Evolutionary conservation across 2,329 filamentous ascomycete species (phyloP).

Genomic region (Fusarium musae): DNA sequence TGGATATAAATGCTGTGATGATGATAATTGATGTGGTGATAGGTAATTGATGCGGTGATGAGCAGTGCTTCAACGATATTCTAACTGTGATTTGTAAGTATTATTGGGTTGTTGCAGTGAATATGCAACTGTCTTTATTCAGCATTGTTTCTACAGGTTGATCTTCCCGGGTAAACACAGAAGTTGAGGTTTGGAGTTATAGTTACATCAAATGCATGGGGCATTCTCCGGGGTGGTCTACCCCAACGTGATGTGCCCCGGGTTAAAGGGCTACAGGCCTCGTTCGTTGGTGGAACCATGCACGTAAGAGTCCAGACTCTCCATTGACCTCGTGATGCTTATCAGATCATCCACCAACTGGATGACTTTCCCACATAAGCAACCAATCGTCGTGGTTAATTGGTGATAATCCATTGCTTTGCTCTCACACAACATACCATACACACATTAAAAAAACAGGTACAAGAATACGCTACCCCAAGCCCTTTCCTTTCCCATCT

Average conservation of each 20-base stretch:
- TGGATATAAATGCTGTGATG: neutral
- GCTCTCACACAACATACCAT: slow-evolving; percentile 20
- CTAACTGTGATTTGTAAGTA: neutral
- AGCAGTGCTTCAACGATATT: neutral
- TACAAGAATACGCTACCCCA: slow-evolving; percentile 6
- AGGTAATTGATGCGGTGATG: neutral
- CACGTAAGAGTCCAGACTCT: slow-evolving; percentile 5
- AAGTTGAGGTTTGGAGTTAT: neutral
- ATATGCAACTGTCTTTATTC: neutral
- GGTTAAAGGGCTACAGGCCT: neutral
- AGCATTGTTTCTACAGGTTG: neutral
- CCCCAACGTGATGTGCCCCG: neutral
- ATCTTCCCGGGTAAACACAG: neutral
- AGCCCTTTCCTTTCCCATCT: slow-evolving; percentile 8
- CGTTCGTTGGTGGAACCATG: slow-evolving; percentile 28
- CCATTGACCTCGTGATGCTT: slow-evolving; percentile 1
- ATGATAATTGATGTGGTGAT: neutral
- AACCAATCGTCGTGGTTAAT: neutral
- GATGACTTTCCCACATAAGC: slow-evolving; percentile 7
- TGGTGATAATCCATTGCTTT: slow-evolving; percentile 14
- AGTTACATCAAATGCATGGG: slow-evolving; percentile 7
- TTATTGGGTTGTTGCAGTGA: neutral
- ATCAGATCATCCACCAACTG: slow-evolving; percentile 25
- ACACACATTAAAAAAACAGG: neutral
- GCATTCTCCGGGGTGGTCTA: slow-evolving; percentile 9